Evolutionary conservation across 495 filamentous ascomycete species (phyloP), one percentile per base, ranked within the genome.

Genomic region (Aspergillus incahuasiensis): DNA sequence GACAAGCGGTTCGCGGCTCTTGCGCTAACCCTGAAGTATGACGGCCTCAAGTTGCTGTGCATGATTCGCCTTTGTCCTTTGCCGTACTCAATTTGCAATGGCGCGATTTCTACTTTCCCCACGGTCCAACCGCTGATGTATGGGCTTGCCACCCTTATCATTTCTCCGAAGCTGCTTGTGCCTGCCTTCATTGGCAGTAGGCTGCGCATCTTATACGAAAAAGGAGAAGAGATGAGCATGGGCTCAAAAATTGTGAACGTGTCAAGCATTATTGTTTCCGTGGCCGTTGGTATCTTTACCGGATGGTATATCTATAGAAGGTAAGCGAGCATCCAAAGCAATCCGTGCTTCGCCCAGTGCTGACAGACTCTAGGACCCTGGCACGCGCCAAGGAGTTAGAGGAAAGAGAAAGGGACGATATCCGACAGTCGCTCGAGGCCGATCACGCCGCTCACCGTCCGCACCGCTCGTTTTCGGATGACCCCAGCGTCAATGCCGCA

Each of bases 11-110:
- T 90, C 63, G 83, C 83, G 1, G 87, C 87, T 13, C 72, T 90
- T 24, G 72, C 85, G 6, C 70, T 89, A 47, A 87, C 86, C 5
- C 63, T 86, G 32, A 84, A 85, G 49, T 85, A 90, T 61, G 94
- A 98, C 65, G 95, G 94, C 0, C 66, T 98, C 38, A 89, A 91
- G 58, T 78, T 97, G 16, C 77, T 98, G 28, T 85, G 87, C 60
- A 96, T 96, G 89, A 95, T 98, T 54, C 79, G 94, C 25, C 74
- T 97, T 34, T 97, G 94, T 56, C 94, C 94, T 20, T 69, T 97
- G 56, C 94, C 94, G n/a, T 98, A 95, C 67, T 92, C 89, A 20
- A 74, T 97, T 54, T 91, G 88, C 62, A 98, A 98, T 63, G 94
- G 91, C 18, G 95, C 94, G 20, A 82, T 98, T 24, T 89, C 90